phyloP scores from a whole-genome alignment of 805 yeast species.

The Torulaspora microellipsoides region DNA sequence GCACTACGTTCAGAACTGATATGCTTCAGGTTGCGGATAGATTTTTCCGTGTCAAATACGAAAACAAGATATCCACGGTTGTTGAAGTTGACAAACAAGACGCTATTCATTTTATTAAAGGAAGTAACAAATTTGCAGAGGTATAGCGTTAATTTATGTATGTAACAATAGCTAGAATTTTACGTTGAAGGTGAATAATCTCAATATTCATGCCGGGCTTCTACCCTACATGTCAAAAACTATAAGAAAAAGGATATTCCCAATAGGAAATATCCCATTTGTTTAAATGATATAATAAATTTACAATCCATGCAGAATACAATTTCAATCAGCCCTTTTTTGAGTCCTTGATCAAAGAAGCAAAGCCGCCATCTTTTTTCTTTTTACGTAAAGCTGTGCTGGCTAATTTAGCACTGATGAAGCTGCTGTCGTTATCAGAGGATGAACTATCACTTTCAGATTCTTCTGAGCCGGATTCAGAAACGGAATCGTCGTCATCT shows the following conservation, averaged over 20 bases:
- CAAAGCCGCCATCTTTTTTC: conserved; percentile 41
- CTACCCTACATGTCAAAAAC: no score
- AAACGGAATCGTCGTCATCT: conserved; percentile 14
- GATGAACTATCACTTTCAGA: conserved; percentile 25
- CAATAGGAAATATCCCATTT: no score
- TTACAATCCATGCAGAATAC: neutral
- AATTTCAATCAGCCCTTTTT: conserved; percentile 24
- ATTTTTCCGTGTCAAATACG: conserved; percentile 82
- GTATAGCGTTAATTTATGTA: conserved; percentile 7
- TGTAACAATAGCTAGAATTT: conserved; percentile 6
- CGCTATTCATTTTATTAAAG: conserved; percentile 82
- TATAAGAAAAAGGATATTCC: neutral
- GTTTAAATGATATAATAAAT: neutral
- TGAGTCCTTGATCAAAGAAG: conserved; percentile 46
- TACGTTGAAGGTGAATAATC: neutral
- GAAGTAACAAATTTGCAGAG: conserved; percentile 35
- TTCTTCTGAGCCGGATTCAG: conserved; percentile 19
- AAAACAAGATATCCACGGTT: conserved; percentile 75
- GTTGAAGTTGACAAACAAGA: conserved; percentile 63
- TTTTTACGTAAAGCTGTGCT: conserved; percentile 38
- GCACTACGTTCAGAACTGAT: conserved; percentile 94
- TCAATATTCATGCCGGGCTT: no score
- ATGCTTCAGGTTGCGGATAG: conserved; percentile 82
- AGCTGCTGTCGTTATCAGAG: conserved; percentile 31
- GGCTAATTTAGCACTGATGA: conserved; percentile 44